Percentiles rank a stretch among this genome's conserved stretches.
phyloP scores from a whole-genome alignment of 2,329 filamentous ascomycete species.

The Pseudogymnoascus sp. region DNA sequence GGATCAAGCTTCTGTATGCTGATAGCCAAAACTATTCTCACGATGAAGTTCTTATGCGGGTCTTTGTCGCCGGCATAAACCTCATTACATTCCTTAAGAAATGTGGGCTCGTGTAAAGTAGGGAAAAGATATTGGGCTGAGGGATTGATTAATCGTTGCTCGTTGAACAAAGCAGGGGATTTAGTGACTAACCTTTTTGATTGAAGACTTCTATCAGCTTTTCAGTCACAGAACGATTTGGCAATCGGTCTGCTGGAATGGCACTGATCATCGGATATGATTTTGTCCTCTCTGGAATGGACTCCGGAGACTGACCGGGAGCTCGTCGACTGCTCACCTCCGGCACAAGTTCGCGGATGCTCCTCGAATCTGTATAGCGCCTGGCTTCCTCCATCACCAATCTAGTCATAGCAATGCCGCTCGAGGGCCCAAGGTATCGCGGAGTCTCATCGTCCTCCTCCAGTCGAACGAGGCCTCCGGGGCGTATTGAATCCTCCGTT shows the following conservation, averaged over 20 bases:
- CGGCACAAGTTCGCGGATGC: conserved; percentile 85
- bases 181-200: conserved; percentile 57
- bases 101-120: conserved; percentile 73
- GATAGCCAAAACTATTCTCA: conserved; percentile 89
- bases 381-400: conserved; percentile 96
- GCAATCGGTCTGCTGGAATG: conserved; percentile 68
- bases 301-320: conserved; percentile 63
- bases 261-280: conserved; percentile 87
- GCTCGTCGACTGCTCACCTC: conserved; percentile 57
- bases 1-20: conserved; percentile 87
- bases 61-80: conserved; percentile 72
- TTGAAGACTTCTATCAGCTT: conserved; percentile 78
- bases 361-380: conserved; percentile 81
- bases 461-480: conserved; percentile 76
- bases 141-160: conserved; percentile 12
- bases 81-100: conserved; percentile 67
- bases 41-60: conserved; percentile 77
- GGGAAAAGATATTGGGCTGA: conserved; percentile 83
- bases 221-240: conserved; percentile 65
- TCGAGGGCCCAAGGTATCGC: conserved; percentile 86
- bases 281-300: conserved; percentile 58
- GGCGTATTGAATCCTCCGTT: conserved; percentile 77
- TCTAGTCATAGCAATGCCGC: conserved; percentile 89
- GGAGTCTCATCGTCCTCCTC: conserved; percentile 77
- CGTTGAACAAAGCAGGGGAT: conserved; percentile 12